Base-by-base conservation (phyloP, 2,329 filamentous ascomycete genomes). In the Fusarium torreyae region DNA sequence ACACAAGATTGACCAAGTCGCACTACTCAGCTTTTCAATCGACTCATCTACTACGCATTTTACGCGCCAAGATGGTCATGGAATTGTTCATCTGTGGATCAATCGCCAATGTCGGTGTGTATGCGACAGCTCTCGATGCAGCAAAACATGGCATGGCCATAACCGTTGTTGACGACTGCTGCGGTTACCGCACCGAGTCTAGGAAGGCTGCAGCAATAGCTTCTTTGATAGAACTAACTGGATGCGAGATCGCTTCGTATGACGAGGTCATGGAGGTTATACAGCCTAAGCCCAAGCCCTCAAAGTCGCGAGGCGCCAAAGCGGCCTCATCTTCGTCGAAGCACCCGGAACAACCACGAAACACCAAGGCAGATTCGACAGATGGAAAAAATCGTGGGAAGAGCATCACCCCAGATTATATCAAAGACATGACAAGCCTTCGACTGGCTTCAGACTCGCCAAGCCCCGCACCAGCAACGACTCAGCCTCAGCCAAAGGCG, bases 41-140 rank as follows among this genome's bases (percentile, higher is more conserved):
- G 10, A 93, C 91, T 0, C 86, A 88, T 49, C 84, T 98, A 17
- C 85, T 98, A 9, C 85, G 91, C 50, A 85, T 89, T n/a, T 82
- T 98, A 45, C 89, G 94, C n/a, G 89, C 90, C n/a, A 92, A 90
- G 68, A 90, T 98, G 70, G 89, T 97, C 61, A 97, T 94, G 3
- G 92, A 98, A 74, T 83, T 99, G 14, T 98, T 92, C 79, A 88
- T 98, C 24, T 97, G 93, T 75, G 96, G 96, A 22, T 91, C 92
- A 44, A 86, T 97, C 49, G 93, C 91, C 43, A 98, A 98, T 74
- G 84, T 97, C 36, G 94, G 94, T 33, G 90, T 98, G 46, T 94
- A 96, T 76, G 95, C 96, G 9, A 98, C 95, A 1, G 94, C 94
- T 5, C 85, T 97, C 67, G 96, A 98, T 76, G 96, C 95, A 13